Percentiles rank a stretch among this genome's conserved stretches.
These are phyloP conservation scores for Usnea hakonensis DNA, from an alignment of 495 filamentous ascomycete genomes.

Conservation along the genomic window DNA sequence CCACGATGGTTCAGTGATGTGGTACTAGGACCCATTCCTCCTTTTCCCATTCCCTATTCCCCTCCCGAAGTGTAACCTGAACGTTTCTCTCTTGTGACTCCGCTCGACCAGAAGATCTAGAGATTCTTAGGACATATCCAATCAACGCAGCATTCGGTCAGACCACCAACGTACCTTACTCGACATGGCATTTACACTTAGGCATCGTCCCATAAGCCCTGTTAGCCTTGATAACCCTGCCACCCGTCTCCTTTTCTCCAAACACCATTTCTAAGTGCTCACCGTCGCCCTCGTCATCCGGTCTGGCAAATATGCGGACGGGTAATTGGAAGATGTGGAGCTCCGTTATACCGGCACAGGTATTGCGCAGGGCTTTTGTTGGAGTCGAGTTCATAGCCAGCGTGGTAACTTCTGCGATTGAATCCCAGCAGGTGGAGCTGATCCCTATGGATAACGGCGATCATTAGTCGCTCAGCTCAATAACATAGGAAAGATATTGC, in stretches of 20 bases:
- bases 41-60: too few species aligned
- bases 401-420: conserved; percentile 17
- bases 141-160: too few species aligned
- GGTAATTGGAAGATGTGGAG: conserved; percentile 18
- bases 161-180: too few species aligned
- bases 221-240: conserved; percentile 16
- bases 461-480: neutral
- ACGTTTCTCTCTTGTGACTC: too few species aligned
- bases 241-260: conserved; percentile 2
- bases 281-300: conserved; percentile 15
- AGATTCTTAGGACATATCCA: too few species aligned
- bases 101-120: too few species aligned
- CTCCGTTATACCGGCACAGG: conserved; percentile 19
- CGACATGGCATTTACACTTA: too few species aligned
- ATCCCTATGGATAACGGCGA: too few species aligned
- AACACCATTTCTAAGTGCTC: conserved; percentile 22
- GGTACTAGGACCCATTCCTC: too few species aligned
- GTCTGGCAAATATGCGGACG: conserved; percentile 10
- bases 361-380: conserved; percentile 16
- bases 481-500: too few species aligned
- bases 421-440: conserved; percentile 21
- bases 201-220: conserved; percentile 18
- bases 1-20: too few species aligned
- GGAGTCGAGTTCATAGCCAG: conserved; percentile 19
- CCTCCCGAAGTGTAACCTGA: too few species aligned